Base-by-base conservation (phyloP, 768 basidiomycete genomes). In the Tephrocybe sp. region DNA sequence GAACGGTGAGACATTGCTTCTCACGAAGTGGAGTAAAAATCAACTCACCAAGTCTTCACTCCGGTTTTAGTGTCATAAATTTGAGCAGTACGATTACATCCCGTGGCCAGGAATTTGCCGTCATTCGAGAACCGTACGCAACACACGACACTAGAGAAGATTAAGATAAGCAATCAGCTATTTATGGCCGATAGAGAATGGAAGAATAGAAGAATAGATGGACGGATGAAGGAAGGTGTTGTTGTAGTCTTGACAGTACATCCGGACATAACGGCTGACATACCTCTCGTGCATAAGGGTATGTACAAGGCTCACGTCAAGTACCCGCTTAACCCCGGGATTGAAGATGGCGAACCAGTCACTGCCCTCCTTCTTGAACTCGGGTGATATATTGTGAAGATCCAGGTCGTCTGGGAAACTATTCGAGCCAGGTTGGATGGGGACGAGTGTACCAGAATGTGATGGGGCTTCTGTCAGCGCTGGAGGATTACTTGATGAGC, bases 31-130 rank as follows among this genome's bases (percentile, higher is more conserved):
- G 24, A 42, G 18, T 7, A 30, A 37, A 24, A 38, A n/a, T n/a
- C 5, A 30, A 43, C 87, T 53, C 59, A 94, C 94, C 88, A 91
- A 16, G 84, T 88, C 69, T 91, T 91, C 9, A 60, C 64, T 0
- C 95, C 95, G 1, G 92, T 89, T 69, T 89, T 88, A 29, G 88
- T 88, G 65, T 97, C 93, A 63, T 90, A 98, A 50, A 99, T 93
- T 66, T 97, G 95, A 16, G 94, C 93, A 0, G 90, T 91, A 34
- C 91, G 79, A 69, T 98, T 98, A 70, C 94, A 98, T 11, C 94
- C 95, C 10, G 94, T 97, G 23, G 94, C 95, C 37, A 98, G 78
- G 59, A 76, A 90, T 65, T 89, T 91, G 15, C 95, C 95, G 62
- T 98, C 94, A 18, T 86, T 83, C 12, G 93, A 95, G 68, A 98